Conservation (phyloP, 177 flowering plant species). For the Vitis hybrid region DNA sequence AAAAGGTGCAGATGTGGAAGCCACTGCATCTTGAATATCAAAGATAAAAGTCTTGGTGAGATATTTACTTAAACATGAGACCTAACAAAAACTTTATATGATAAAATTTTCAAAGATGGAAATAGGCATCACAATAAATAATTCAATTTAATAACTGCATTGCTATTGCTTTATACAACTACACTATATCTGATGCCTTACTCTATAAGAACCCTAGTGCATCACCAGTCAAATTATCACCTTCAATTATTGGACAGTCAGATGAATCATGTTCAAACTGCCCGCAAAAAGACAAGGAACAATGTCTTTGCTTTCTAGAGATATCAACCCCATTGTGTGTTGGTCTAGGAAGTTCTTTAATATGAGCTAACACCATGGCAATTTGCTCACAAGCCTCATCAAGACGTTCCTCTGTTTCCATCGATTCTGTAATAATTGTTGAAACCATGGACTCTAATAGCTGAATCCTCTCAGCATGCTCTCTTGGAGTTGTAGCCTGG, state of each 20-base stretch:
- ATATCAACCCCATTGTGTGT: slow-evolving; percentile 45
- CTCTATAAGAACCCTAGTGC: slow-evolving; percentile 52
- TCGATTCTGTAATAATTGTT: slow-evolving; percentile 57
- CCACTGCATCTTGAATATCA: too few species aligned
- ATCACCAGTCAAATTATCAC: slow-evolving; percentile 51
- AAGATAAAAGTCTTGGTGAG: too few species aligned
- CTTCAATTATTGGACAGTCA: slow-evolving; percentile 56
- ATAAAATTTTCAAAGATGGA: too few species aligned
- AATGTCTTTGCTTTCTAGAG: slow-evolving; percentile 51
- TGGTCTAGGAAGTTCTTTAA: slow-evolving; percentile 43
- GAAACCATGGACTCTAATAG: slow-evolving; percentile 65
- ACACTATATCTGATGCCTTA: slow-evolving; percentile 1
- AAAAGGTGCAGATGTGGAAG: too few species aligned
- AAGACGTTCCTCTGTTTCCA: slow-evolving; percentile 49
- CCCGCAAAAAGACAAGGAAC: slow-evolving; percentile 53
- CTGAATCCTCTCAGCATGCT: slow-evolving; percentile 46
- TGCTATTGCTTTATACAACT: slow-evolving; percentile 7
- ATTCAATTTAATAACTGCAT: background rate
- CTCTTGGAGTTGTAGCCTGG: slow-evolving; percentile 24
- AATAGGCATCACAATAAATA: too few species aligned
- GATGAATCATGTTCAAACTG: slow-evolving; percentile 68
- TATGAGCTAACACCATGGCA: slow-evolving; percentile 40
- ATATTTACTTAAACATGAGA: too few species aligned
- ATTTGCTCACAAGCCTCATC: slow-evolving; percentile 55
- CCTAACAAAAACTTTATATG: too few species aligned